A percentile compares a stretch with the other conserved stretches of the same genome.
Conservation (phyloP, 2,329 filamentous ascomycete genomes). For the Fusarium sp. region DNA sequence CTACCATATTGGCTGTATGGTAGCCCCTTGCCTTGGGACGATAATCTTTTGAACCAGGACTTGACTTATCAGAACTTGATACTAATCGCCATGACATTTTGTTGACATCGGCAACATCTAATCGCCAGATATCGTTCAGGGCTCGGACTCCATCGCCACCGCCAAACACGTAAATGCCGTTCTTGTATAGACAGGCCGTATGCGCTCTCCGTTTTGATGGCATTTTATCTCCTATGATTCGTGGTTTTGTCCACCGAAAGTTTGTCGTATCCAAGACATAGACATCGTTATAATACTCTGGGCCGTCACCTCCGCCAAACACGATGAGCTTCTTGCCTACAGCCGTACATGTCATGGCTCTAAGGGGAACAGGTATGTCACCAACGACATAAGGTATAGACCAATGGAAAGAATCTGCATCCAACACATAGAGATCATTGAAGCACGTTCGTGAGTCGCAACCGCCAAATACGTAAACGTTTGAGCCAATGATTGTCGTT, state of each 20-base stretch:
- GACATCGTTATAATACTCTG: slow-evolving; percentile 78
- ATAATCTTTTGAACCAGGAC: slow-evolving; percentile 53
- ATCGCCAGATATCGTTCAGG: slow-evolving; percentile 79
- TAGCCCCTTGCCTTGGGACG: slow-evolving; percentile 76
- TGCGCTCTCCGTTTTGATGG: slow-evolving; percentile 75
- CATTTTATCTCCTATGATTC: slow-evolving; percentile 68
- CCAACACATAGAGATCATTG: slow-evolving; percentile 77
- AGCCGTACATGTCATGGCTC: slow-evolving; percentile 79
- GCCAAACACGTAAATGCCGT: slow-evolving; percentile 79
- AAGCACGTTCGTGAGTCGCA: slow-evolving; percentile 77
- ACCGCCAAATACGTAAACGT: slow-evolving; percentile 76
- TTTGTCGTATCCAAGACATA: slow-evolving; percentile 79
- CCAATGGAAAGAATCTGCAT: slow-evolving; percentile 79
- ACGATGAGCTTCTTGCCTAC: slow-evolving; percentile 78
- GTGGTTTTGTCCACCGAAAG: slow-evolving; percentile 74
- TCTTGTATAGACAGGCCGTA: slow-evolving; percentile 79
- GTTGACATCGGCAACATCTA: slow-evolving; percentile 74
- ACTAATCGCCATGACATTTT: slow-evolving; percentile 79
- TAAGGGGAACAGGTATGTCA: slow-evolving; percentile 73
- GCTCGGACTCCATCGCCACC: slow-evolving; percentile 78
- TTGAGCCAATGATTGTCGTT: slow-evolving; percentile 74
- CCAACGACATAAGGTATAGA: slow-evolving; percentile 74
- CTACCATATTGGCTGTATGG: slow-evolving; percentile 80
- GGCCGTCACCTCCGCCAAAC: slow-evolving; percentile 78
- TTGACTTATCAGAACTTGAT: slow-evolving; percentile 61